Base-by-base conservation (phyloP, 2,329 filamentous ascomycete species). In the Paracorniculantispora psalliotae region DNA sequence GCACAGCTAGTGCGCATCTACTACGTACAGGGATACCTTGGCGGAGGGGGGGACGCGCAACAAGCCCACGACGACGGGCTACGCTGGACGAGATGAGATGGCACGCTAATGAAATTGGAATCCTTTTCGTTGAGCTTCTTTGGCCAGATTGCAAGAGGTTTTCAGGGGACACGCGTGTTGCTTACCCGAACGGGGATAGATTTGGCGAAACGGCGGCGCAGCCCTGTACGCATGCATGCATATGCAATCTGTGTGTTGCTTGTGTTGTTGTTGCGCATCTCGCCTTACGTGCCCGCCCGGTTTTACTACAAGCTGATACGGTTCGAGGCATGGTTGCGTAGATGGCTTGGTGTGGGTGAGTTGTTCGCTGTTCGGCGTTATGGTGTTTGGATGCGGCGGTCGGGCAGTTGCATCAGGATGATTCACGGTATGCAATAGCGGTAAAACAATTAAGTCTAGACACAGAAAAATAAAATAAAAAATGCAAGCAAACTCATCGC, bases 271-370 rank as follows among this genome's bases (percentile, higher is more conserved):
- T n/a, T 33, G 12, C 30, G 30, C 30, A 33, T 33, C 30, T 33
- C 30, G 30, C 30, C 30, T 15, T 52, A 41, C 21, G 33, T n/a
- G 37, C 17, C 15, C 37, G n/a, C 17, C 37, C 37, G 6, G 41
- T 44, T 44, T 25, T 44, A 44, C 44, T 30, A 44, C 28, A 17
- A n/a, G 39, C 26, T 35, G 52, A 4, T 37, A 28, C 28, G 39
- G 35, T 55, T 55, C 13, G 39, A 41, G 41, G 39, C 52, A 55
- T 46, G 51, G 51, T 46, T 54, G 39, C 51, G 39, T 54, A 28
- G 26, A 30, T 54, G 19, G 51, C 39, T 54, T 44, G 37, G 12
- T 33, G 30, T 6, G 6, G 30, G 30, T 33, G 30, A 6, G 30
- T 6, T 33, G 30, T 33, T 6, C 12, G 30, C 30, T 12, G 30